Evolutionary conservation across 1,139 yeast species (phyloP), one percentile per base, ranked within the genome.

Genomic region (Hemisphaericaspora subhashii): DNA sequence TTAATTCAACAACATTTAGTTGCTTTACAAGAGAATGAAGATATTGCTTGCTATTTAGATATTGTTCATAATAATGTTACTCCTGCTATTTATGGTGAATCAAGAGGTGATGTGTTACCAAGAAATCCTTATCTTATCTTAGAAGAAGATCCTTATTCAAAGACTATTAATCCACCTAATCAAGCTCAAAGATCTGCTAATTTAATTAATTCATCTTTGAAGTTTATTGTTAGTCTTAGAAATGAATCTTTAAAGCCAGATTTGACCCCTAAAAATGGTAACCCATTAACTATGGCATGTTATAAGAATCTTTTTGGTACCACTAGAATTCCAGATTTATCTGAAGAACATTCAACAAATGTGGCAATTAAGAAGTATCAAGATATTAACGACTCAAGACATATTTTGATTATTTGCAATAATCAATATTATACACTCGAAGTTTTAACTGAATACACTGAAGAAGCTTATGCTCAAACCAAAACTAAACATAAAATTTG

Each of bases 91-190:
- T 80, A 83, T 46, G 86, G 86, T 21, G 86, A 82, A 41, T 60
- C 77, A 29, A 60, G 79, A 37, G 82, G 82, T 11, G 85, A 81
- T 50, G 80, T 84, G 2, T 64, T 84, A 37, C 94, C 94, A 4
- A 65, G 90, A 44, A 84, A 84, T 52, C 94, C 94, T 0, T 84
- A 82, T 50, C 68, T 84, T 49, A 75, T 84, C 7, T 59, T 84
- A 22, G 88, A 83, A 48, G 85, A 83, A 53, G 94, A 84, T 50
- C 89, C 90, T 0, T 72, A 79, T 47, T 58, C 74, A 14, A 66
- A 67, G 50, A 70, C 76, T n/a, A 58, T 72, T 42, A 77, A 72
- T 41, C 80, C 82, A 23, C 85, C 87, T 5, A 68, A 75, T 42
- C 92, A 84, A 60, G 67, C 79, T 3, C 83, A 79, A 45, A 60